A percentile compares a stretch with the other conserved stretches of the same genome.
These are phyloP conservation scores for Oryza brachyantha DNA, from an alignment of 176 grass and related monocot genomes.

Conservation along the genomic window DNA sequence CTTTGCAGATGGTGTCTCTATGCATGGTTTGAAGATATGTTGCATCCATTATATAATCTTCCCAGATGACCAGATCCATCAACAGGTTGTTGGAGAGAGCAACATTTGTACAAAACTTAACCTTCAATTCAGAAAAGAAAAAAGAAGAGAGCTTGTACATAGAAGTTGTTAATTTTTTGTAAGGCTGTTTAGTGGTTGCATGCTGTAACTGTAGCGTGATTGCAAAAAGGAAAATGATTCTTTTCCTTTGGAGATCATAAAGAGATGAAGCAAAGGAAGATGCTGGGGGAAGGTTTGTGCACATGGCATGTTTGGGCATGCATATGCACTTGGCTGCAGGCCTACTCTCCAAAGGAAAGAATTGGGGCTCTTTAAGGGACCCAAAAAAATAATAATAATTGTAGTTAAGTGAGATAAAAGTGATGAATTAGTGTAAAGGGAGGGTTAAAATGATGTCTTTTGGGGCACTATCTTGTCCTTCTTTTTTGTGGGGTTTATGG, in stretches of 20 bases:
- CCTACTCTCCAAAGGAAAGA: slow-evolving; percentile 42
- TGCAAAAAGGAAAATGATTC: slow-evolving; percentile 36
- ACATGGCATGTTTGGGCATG: slow-evolving; percentile 57
- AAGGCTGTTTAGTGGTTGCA: slow-evolving; percentile 16
- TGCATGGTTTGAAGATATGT: no score
- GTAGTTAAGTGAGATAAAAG: slow-evolving; percentile 15
- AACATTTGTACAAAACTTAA: neutral
- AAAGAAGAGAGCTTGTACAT: neutral
- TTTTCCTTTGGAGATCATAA: slow-evolving; percentile 52
- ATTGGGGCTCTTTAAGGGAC: slow-evolving; percentile 39
- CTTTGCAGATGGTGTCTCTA: no score
- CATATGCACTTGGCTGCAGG: slow-evolving; percentile 14
- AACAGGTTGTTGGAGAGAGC: neutral
- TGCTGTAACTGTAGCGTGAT: neutral
- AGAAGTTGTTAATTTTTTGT: slow-evolving; percentile 8
- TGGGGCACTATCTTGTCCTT: neutral
- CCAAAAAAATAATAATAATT: neutral
- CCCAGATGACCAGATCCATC: neutral
- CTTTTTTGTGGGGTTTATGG: slow-evolving; percentile 28
- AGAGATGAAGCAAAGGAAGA: slow-evolving; percentile 39
- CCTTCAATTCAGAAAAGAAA: neutral
- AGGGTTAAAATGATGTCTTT: slow-evolving; percentile 35
- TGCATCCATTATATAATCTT: neutral
- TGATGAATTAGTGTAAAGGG: neutral
- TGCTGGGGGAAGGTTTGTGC: slow-evolving; percentile 34